Evolutionary conservation across 805 yeast genomes (phyloP), one percentile per base, ranked within the genome.

Genomic region (Ogataea corticis): DNA sequence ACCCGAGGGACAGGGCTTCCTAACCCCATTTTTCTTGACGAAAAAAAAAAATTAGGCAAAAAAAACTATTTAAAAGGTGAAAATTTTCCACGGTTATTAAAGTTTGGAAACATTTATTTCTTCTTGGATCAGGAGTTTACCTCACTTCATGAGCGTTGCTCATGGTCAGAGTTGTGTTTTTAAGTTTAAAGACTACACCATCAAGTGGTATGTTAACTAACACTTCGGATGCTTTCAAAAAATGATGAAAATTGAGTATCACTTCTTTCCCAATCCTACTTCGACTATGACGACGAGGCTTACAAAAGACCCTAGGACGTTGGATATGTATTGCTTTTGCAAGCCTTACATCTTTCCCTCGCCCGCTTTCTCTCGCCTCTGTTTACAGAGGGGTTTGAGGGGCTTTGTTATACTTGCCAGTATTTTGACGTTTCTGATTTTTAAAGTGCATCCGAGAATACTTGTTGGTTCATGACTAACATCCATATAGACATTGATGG

Each of bases 211-310:
- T 38, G 49, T 45, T 33, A 14, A 34, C 36, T 37, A 40, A 43
- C 41, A 29, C 12, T 12, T 29, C 17, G 27, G 12, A 10, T 25
- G 40, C 25, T n/a, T 21, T 4, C 25, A 36, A 37, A 37, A 37
- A 37, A 30, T 65, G 69, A 65, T 65, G 69, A 65, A 49, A 58
- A 42, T 21, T 52, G 65, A 76, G 87, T 37, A 37, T 80, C 73
- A 70, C 90, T 85, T 85, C 91, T 85, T 85, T 85, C 91, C 90
- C 86, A 80, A 87, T 83, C 69, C 87, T 77, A 87, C 81, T 71
- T 80, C 91, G 94, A 85, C 91, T 83, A 83, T 85, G 94, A 85
- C 89, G 91, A 85, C 82, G 80, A 76, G 90, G 89, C 77, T 75
- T 79, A 77, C 63, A 76, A 72, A 61, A 62, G 79, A 69, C 53